Conservation (phyloP, 495 filamentous ascomycete species). For the Penicillium dipodomyicola region DNA sequence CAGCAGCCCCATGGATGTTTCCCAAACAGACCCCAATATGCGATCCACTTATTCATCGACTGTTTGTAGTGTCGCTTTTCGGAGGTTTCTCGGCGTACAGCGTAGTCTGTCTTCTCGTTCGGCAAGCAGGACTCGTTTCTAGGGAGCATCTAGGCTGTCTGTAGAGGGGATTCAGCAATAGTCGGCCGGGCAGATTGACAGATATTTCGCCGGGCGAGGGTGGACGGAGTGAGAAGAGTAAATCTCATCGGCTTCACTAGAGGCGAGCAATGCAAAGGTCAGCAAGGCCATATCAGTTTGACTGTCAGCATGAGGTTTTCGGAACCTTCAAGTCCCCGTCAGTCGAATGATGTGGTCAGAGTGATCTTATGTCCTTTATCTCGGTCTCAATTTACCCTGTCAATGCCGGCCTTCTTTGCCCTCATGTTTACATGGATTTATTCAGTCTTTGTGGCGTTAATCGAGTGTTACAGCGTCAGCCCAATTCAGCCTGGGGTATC, state of each 20-base stretch:
- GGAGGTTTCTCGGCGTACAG: background rate
- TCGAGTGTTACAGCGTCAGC: no score
- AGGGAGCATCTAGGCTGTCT: background rate
- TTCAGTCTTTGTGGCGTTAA: background rate
- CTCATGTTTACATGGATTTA: background rate
- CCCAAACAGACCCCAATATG: no score
- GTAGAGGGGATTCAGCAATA: background rate
- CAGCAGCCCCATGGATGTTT: no score
- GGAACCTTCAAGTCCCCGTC: no score
- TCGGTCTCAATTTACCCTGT: background rate
- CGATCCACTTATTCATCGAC: background rate
- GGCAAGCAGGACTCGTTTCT: background rate
- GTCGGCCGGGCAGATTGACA: background rate
- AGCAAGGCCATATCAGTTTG: background rate
- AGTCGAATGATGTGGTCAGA: background rate
- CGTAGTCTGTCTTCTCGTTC: background rate
- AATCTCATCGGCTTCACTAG: background rate
- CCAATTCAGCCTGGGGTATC: no score
- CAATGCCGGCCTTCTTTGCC: background rate
- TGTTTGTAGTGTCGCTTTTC: background rate
- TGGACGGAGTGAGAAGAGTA: background rate
- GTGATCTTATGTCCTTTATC: background rate
- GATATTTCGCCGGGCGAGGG: background rate
- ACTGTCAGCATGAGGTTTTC: background rate
- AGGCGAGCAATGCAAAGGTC: background rate